phyloP scores from a whole-genome alignment of 2,329 filamentous ascomycete species.

The Monilinia vaccinii-corymbosi region DNA sequence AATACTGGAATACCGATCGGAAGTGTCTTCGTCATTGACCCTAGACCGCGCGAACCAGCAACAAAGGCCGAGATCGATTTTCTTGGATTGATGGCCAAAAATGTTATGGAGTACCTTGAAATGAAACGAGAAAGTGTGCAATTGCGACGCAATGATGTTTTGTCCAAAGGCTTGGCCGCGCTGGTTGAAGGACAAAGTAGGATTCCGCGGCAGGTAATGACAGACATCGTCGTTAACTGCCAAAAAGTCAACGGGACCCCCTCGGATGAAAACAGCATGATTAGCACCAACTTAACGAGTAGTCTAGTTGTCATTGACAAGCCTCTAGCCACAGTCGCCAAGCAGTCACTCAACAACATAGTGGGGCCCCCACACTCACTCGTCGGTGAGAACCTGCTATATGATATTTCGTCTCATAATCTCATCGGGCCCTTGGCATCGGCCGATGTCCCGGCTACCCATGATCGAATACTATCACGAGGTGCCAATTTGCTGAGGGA shows the following conservation, averaged over 20 bases:
- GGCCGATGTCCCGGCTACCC: neutral
- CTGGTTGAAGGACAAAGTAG: conserved; percentile 37
- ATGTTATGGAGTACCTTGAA: conserved; percentile 51
- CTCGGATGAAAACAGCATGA: neutral
- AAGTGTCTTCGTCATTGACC: conserved; percentile 49
- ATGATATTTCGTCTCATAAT: neutral
- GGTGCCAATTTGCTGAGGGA: conserved; percentile 14
- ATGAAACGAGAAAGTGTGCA: conserved; percentile 42
- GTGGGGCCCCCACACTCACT: neutral
- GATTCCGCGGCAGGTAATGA: neutral
- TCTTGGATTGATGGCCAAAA: conserved; percentile 44
- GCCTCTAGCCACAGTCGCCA: neutral
- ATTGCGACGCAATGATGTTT: conserved; percentile 41
- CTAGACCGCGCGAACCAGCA: conserved; percentile 38
- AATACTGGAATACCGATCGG: conserved; percentile 35
- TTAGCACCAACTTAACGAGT: neutral
- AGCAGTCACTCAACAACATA: conserved; percentile 5
- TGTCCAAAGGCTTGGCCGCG: conserved; percentile 41
- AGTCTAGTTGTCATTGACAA: neutral
- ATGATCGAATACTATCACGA: conserved; percentile 8
- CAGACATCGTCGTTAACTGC: neutral
- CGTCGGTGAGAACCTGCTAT: neutral
- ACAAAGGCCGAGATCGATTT: conserved; percentile 39
- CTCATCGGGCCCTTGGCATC: neutral
- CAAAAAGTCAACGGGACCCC: neutral